These are phyloP conservation scores for Camellia sinensis DNA, from an alignment of 148 eudicot genomes.

Conservation along the genomic window DNA sequence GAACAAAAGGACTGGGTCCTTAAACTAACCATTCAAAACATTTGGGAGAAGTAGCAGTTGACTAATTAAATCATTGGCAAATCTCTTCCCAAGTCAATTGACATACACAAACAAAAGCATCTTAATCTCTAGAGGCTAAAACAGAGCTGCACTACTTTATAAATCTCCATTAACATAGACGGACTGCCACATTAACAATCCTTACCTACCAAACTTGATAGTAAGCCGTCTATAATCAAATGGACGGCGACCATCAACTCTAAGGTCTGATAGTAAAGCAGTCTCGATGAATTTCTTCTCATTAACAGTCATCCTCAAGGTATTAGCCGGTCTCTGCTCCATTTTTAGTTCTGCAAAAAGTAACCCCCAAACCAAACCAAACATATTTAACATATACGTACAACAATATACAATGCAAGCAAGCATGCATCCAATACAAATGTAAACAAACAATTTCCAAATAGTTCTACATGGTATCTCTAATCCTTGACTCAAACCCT, in stretches of 20 bases:
- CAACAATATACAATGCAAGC: not conserved
- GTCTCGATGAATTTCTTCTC: conserved; percentile 85
- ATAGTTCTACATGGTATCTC: too few species aligned
- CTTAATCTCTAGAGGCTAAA: not conserved
- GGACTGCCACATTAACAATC: not conserved
- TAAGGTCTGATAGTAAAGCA: conserved; percentile 59
- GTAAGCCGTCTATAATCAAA: conserved; percentile 67
- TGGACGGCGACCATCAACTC: conserved; percentile 82
- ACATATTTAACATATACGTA: not conserved
- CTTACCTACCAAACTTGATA: conserved; percentile 82
- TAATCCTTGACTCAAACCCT: too few species aligned
- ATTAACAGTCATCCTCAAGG: conserved; percentile 78
- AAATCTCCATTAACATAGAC: not conserved
- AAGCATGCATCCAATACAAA: too few species aligned
- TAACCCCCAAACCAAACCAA: not conserved
- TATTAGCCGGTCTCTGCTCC: conserved; percentile 83
- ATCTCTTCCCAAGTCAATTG: not conserved
- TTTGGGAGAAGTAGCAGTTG: not conserved
- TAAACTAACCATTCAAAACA: not conserved
- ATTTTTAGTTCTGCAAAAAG: conserved; percentile 21
- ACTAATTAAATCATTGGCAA: not conserved
- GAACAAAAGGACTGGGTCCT: not conserved
- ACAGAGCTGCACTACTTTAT: not conserved
- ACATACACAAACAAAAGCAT: not conserved
- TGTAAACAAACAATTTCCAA: not conserved